Conservation (phyloP, 345 rosid genomes). For the Citrus unshiu region DNA sequence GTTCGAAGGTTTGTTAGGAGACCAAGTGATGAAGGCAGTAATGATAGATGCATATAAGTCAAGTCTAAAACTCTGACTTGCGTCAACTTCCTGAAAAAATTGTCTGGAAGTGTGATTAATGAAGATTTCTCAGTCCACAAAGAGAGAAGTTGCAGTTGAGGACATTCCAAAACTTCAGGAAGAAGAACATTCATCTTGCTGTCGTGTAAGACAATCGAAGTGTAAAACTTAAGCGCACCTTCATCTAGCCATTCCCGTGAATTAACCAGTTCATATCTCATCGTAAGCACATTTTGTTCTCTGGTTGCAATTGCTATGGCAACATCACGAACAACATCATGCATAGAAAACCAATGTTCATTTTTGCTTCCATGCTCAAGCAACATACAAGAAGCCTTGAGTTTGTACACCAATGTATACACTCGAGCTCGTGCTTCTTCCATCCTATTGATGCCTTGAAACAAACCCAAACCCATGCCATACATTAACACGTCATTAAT, state of each 20-base stretch:
- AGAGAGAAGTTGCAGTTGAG: neutral
- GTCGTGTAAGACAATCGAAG: neutral
- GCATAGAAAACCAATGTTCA: neutral
- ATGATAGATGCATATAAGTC: neutral
- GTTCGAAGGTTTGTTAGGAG: neutral
- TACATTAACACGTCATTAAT: slow-evolving; percentile 18
- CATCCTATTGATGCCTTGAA: neutral
- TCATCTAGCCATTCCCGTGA: neutral
- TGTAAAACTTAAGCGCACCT: neutral
- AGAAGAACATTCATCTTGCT: neutral
- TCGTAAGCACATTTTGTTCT: neutral
- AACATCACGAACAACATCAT: slow-evolving; percentile 16
- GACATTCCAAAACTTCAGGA: neutral
- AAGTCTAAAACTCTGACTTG: neutral
- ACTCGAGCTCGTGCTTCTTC: slow-evolving; percentile 13
- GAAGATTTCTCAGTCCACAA: too few relatives aligned
- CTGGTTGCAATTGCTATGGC: slow-evolving; percentile 2
- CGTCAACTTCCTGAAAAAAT: neutral
- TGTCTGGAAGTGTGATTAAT: neutral
- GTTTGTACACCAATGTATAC: neutral
- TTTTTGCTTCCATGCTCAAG: neutral
- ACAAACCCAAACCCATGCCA: slow-evolving; percentile 22
- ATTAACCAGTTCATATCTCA: neutral
- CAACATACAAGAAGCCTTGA: neutral
- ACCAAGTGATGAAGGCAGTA: neutral